Base-by-base conservation (phyloP, 441 rosid genomes). In the Viola pubescens region DNA sequence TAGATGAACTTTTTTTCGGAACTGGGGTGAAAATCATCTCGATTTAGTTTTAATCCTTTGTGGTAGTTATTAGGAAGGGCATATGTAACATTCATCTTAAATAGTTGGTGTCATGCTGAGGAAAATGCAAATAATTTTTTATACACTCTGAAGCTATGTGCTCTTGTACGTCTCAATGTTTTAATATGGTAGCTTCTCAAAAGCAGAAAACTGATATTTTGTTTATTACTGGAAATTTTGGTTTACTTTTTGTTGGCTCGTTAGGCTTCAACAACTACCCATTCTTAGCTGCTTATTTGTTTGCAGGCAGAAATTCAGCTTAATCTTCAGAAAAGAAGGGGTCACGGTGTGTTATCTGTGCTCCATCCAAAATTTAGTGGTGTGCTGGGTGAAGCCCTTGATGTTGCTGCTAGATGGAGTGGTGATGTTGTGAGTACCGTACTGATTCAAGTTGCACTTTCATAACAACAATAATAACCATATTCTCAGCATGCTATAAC, bases 251-350 rank as follows among this genome's bases (percentile, higher is more conserved):
- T 19, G 26, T 19, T 19, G 26, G 26, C 26, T 19, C 26, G 0
- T 19, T 19, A 19, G 26, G 1, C 26, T 19, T 19, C 26, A 19
- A 19, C 26, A 19, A 19, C 26, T 19, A 19, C 26, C 34, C 56
- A 54, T 56, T 46, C 39, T 70, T 68, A 41, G 73, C 48, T 66
- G 61, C 42, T 62, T 70, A 63, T 64, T 70, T 59, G 19, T 65
- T 72, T 76, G 64, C 86, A 94, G 99, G 96, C 99, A 48, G 99
- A 90, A 80, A 81, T 94, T 75, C 97, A 94, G 82, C 97, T 89
- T 69, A 94, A 90, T 78, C 84, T 94, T 80, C 97, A 73, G 77
- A 94, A 90, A 78, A 81, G 99, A 73, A 85, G 95, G 71, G 99
- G 99, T 63, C 99, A 89, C 67, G 96, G 99, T 48, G 56, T 88